Percentiles rank a stretch among this genome's conserved stretches.
Evolutionary conservation across 2,329 filamentous ascomycete species (phyloP).

Genomic region (Beauveria asiatica): DNA sequence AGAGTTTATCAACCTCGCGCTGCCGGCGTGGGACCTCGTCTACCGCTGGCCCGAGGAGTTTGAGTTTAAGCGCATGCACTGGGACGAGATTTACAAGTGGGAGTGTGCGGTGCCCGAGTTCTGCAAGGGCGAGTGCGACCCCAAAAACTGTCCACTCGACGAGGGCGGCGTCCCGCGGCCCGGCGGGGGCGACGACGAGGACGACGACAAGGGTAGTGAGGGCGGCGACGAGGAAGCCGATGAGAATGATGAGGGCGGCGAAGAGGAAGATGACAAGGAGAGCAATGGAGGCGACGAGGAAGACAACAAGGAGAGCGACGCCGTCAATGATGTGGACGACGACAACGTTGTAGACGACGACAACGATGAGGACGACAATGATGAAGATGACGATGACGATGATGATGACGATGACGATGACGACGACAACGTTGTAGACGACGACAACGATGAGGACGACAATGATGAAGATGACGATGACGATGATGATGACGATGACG

Average conservation of each 20-base stretch:
- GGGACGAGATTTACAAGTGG: neutral
- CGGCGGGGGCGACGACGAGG: slow-evolving; percentile 8
- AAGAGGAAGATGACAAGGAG: slow-evolving; percentile 14
- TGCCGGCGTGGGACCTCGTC: slow-evolving; percentile 38
- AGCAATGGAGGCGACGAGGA: slow-evolving; percentile 13
- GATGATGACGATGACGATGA: no score
- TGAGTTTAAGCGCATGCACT: slow-evolving; percentile 20
- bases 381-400: no score
- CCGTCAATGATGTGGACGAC: no score
- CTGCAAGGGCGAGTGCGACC: slow-evolving; percentile 13
- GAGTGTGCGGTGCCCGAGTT: neutral
- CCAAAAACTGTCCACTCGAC: slow-evolving; percentile 17
- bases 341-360: no score
- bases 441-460: no score
- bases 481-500: no score
- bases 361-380: no score
- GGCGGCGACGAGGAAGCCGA: slow-evolving; percentile 12
- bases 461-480: no score
- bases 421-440: no score
- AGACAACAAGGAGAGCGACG: neutral
- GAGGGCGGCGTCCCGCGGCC: slow-evolving; percentile 12
- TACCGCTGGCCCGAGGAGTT: slow-evolving; percentile 25
- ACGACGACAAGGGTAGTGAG: slow-evolving; percentile 12
- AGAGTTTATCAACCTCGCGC: slow-evolving; percentile 27
- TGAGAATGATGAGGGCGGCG: neutral